phyloP scores from a whole-genome alignment of 1,284 basidiomycete species.

The Tilletia setariae region DNA sequence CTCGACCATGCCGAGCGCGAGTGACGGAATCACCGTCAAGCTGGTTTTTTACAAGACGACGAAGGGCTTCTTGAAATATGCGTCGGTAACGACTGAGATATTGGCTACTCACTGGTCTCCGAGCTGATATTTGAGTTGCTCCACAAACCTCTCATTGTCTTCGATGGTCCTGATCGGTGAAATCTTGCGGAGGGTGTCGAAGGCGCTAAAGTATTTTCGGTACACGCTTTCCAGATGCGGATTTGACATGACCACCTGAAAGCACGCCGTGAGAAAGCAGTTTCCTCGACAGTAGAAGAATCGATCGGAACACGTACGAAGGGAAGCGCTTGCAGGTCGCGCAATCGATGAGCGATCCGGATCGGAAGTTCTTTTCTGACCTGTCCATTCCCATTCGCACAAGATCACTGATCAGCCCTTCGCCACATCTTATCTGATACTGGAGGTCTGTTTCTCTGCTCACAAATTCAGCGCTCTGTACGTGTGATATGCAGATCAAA shows the following conservation, averaged over 20 bases:
- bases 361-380: slow-evolving; percentile 82
- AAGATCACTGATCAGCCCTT: not conserved
- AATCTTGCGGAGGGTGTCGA: slow-evolving; percentile 67
- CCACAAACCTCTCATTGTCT: slow-evolving; percentile 77
- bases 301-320: no score
- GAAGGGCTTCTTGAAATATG: no score
- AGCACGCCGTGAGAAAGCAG: not conserved
- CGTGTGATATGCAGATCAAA: no score
- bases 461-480: slow-evolving; percentile 9
- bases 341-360: slow-evolving; percentile 78
- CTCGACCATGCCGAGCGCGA: slow-evolving; percentile 54
- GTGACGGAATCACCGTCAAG: slow-evolving; percentile 38
- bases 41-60: slow-evolving; percentile 1
- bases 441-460: not conserved
- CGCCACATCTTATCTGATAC: no score
- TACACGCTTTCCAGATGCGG: slow-evolving; percentile 80
- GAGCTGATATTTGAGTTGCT: slow-evolving; percentile 66
- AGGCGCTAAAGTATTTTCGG: slow-evolving; percentile 60
- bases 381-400: slow-evolving; percentile 56
- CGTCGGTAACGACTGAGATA: no score
- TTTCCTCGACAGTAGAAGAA: no score
- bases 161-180: slow-evolving; percentile 70
- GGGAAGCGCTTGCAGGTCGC: slow-evolving; percentile 79
- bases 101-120: slow-evolving; percentile 70
- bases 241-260: slow-evolving; percentile 69